phyloP scores from a whole-genome alignment of 2,329 filamentous ascomycete species.

The Neurospora sp. region DNA sequence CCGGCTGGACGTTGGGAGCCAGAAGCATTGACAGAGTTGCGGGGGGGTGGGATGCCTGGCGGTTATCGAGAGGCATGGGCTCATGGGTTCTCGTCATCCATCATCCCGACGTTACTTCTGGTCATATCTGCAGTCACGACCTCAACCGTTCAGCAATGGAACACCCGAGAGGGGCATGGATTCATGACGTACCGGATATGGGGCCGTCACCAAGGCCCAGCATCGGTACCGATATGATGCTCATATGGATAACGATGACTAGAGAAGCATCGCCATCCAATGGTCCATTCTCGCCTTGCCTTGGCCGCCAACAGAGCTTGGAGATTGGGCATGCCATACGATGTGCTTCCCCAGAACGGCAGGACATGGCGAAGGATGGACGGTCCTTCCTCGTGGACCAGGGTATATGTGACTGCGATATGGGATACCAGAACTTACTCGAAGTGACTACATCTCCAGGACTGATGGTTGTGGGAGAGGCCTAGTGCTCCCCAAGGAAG shows the following conservation, averaged over 20 bases:
- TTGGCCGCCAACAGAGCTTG: not conserved
- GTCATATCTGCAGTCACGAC: not conserved
- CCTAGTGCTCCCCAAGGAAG: not conserved
- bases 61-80: not conserved
- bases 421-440: not conserved
- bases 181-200: not conserved
- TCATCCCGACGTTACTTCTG: not conserved
- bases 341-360: not conserved
- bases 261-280: not conserved
- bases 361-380: not conserved
- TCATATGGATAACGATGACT: not conserved
- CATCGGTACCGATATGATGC: not conserved
- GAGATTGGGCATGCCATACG: not conserved
- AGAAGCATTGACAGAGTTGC: not conserved
- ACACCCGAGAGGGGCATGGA: not conserved
- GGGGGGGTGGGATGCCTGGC: not conserved
- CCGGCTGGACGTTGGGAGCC: not conserved
- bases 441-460: not conserved
- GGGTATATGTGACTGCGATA: not conserved
- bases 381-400: not conserved
- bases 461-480: not conserved
- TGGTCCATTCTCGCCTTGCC: not conserved
- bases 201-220: not conserved
- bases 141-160: not conserved
- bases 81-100: not conserved